Evolutionary conservation across 495 filamentous ascomycete genomes (phyloP).

Genomic region (Copromyces sp.): DNA sequence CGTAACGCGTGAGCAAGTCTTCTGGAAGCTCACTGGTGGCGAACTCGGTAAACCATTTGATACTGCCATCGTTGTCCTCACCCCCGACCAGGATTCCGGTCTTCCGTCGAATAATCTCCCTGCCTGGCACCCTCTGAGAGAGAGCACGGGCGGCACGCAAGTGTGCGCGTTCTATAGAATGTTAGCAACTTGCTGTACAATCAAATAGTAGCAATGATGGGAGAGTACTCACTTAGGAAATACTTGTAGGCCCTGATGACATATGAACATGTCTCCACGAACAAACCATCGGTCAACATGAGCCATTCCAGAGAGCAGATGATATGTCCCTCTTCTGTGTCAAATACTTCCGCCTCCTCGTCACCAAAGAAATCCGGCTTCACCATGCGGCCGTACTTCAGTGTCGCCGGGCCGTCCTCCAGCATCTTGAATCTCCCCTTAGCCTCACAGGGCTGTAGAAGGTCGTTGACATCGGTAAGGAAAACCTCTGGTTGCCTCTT

Average conservation of each 20-base stretch:
- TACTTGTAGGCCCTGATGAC: slow-evolving; percentile 61
- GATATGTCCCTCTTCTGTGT: slow-evolving; percentile 53
- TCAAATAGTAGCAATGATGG: neutral
- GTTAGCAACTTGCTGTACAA: slow-evolving; percentile 18
- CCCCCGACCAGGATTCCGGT: slow-evolving; percentile 14
- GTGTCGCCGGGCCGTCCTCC: slow-evolving; percentile 28
- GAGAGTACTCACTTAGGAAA: slow-evolving; percentile 52
- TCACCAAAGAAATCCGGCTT: slow-evolving; percentile 58
- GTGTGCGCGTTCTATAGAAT: slow-evolving; percentile 34
- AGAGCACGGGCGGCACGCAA: slow-evolving; percentile 59
- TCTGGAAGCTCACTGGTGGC: slow-evolving; percentile 20
- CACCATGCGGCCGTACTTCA: slow-evolving; percentile 40
- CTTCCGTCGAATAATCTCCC: slow-evolving; percentile 32
- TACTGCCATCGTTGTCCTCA: slow-evolving; percentile 18
- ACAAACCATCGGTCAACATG: slow-evolving; percentile 57
- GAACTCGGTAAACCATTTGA: slow-evolving; percentile 33
- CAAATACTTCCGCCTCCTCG: slow-evolving; percentile 36
- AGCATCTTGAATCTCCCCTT: slow-evolving; percentile 41
- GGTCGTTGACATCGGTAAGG: slow-evolving; percentile 32
- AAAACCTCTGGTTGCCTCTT: slow-evolving; percentile 46
- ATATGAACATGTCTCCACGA: slow-evolving; percentile 57
- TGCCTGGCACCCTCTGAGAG: slow-evolving; percentile 36
- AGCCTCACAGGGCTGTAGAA: slow-evolving; percentile 15
- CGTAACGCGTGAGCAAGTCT: slow-evolving; percentile 27
- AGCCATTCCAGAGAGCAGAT: slow-evolving; percentile 83